A percentile compares a stretch with the other conserved stretches of the same genome.
Conservation (phyloP, 352 stramenopile genomes). For the Phytophthora megakarya region DNA sequence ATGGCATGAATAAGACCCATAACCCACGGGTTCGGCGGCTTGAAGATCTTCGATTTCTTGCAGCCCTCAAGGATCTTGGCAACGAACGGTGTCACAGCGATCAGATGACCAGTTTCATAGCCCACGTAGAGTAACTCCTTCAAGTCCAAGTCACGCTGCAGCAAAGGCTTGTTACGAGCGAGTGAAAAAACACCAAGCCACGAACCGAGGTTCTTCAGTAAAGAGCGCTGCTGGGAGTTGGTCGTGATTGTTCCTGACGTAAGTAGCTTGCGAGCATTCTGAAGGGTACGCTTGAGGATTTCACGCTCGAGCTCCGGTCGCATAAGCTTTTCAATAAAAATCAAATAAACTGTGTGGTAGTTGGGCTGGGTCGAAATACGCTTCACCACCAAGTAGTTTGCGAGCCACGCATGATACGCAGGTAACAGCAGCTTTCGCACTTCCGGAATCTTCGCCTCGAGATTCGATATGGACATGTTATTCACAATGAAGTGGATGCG, state of each 20-base stretch:
- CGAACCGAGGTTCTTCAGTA: slow-evolving; percentile 99
- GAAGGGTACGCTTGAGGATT: slow-evolving; percentile 95
- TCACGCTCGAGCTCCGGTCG: slow-evolving; percentile 91
- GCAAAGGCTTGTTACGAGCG: slow-evolving; percentile 96
- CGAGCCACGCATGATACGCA: slow-evolving; percentile 97
- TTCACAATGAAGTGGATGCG: slow-evolving; percentile 99
- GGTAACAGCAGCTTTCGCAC: slow-evolving; percentile 94
- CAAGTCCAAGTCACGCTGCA: slow-evolving; percentile 98
- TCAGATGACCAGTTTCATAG: slow-evolving; percentile 95
- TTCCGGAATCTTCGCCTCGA: slow-evolving; percentile 97
- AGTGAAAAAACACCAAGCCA: slow-evolving; percentile 99
- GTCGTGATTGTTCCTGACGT: slow-evolving; percentile 98
- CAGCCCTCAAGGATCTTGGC: slow-evolving; percentile 98
- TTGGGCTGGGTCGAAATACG: slow-evolving; percentile 98
- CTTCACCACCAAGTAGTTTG: slow-evolving; percentile 99
- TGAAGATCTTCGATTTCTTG: slow-evolving; percentile 98
- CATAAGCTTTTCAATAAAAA: slow-evolving; percentile 98
- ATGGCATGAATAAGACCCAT: slow-evolving; percentile 99
- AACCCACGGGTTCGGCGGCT: slow-evolving; percentile 98
- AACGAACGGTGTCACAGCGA: slow-evolving; percentile 98
- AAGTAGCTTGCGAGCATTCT: slow-evolving; percentile 96
- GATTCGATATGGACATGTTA: slow-evolving; percentile 98
- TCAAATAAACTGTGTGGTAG: slow-evolving; percentile 98
- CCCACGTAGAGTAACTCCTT: slow-evolving; percentile 98
- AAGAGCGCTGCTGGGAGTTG: slow-evolving; percentile 96